phyloP scores from a whole-genome alignment of 2,329 filamentous ascomycete genomes.

The Xylaria polymorpha region DNA sequence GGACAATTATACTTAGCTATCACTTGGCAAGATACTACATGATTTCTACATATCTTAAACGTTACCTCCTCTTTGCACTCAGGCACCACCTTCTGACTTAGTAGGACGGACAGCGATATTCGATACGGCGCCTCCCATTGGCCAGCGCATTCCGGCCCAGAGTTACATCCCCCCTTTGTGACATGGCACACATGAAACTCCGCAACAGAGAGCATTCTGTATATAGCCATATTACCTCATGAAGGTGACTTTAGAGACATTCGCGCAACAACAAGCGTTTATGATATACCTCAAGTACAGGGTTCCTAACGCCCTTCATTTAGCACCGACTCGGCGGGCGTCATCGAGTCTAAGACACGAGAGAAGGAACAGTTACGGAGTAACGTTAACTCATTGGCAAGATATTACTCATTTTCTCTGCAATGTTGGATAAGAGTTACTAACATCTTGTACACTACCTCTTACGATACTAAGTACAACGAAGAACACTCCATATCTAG shows the following conservation, averaged over 20 bases:
- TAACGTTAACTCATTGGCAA: slow-evolving; percentile 49
- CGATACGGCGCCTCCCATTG: slow-evolving; percentile 40
- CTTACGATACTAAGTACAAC: background rate
- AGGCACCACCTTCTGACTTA: slow-evolving; percentile 43
- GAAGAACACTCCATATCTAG: background rate
- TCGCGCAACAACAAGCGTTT: background rate
- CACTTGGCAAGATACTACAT: slow-evolving; percentile 9
- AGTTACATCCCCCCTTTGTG: slow-evolving; percentile 48
- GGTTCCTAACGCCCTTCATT: slow-evolving; percentile 19
- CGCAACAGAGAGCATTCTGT: background rate
- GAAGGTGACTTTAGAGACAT: background rate
- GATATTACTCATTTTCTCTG: background rate
- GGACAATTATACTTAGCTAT: background rate
- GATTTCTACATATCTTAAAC: slow-evolving; percentile 26
- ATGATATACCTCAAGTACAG: background rate
- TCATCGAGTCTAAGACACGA: slow-evolving; percentile 57
- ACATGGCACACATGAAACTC: background rate
- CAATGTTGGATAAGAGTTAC: background rate
- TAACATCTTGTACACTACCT: background rate
- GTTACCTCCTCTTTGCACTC: slow-evolving; percentile 42
- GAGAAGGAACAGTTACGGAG: slow-evolving; percentile 62
- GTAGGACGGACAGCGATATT: slow-evolving; percentile 43
- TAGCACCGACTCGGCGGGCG: slow-evolving; percentile 50
- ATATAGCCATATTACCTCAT: background rate
- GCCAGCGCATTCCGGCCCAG: slow-evolving; percentile 46